Conservation (phyloP, 192 early-diverging fungal species). For the Gryganskiella cystojenkinii region DNA sequence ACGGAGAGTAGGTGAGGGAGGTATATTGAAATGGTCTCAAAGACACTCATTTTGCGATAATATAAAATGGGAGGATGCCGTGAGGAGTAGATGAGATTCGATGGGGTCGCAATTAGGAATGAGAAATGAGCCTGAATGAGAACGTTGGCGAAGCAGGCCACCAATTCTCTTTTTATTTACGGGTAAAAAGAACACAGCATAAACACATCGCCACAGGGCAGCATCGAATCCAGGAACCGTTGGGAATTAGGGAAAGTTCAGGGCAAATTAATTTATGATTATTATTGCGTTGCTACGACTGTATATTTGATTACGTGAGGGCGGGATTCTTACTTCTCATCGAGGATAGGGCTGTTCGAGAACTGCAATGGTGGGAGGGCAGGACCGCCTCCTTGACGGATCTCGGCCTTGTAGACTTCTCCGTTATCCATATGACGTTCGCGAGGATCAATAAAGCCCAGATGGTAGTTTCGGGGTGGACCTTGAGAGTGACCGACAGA, state of each 20-base stretch:
- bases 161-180: no score
- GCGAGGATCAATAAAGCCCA: slow-evolving; percentile 41
- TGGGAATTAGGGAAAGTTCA: no score
- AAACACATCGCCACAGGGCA: no score
- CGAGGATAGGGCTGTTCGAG: slow-evolving; percentile 39
- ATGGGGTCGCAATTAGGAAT: background rate
- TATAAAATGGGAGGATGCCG: background rate
- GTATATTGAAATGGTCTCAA: slow-evolving; percentile 8
- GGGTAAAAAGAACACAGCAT: no score
- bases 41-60: slow-evolving; percentile 13
- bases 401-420: slow-evolving; percentile 34
- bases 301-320: no score
- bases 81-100: background rate
- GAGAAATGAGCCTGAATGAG: background rate
- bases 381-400: background rate
- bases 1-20: slow-evolving; percentile 33
- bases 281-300: no score
- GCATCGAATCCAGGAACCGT: no score
- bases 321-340: slow-evolving; percentile 27
- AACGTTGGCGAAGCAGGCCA: no score
- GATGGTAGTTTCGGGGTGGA: slow-evolving; percentile 26
- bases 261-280: background rate
- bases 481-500: background rate
- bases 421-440: slow-evolving; percentile 32
- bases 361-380: slow-evolving; percentile 31